Conservation (phyloP, 2,329 filamentous ascomycete genomes). For the Venturia nashicola region DNA sequence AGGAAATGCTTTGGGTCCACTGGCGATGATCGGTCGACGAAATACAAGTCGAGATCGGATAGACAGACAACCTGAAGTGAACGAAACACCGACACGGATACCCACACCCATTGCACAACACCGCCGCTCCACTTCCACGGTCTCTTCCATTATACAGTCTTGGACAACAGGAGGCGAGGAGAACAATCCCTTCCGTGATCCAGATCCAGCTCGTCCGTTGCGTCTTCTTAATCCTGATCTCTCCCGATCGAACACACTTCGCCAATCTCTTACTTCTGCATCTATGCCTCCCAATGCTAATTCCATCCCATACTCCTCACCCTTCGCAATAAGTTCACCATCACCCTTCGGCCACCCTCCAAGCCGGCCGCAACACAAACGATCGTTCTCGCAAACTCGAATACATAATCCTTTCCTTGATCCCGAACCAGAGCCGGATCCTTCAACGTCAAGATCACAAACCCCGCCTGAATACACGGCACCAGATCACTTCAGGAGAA, state of each 20-base stretch:
- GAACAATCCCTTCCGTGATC: conserved; percentile 10
- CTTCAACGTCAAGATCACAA: not conserved
- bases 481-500: not conserved
- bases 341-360: not conserved
- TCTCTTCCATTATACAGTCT: conserved; percentile 6
- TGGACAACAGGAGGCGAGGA: conserved; percentile 3
- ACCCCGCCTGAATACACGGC: not conserved
- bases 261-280: not conserved
- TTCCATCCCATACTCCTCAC: not conserved
- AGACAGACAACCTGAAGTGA: not conserved
- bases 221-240: conserved; percentile 5
- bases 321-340: not conserved
- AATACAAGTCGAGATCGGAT: not conserved
- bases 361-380: not conserved
- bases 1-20: not conserved
- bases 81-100: not conserved
- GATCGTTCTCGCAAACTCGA: conserved; percentile 1
- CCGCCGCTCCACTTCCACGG: conserved; percentile 1
- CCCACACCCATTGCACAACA: conserved; percentile 6
- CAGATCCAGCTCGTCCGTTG: not conserved
- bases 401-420: conserved; percentile 6
- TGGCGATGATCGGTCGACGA: not conserved
- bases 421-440: not conserved
- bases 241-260: conserved; percentile 2
- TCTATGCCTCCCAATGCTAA: not conserved